A percentile compares a stretch with the other conserved stretches of the same genome.
Evolutionary conservation across 225 moss, liverwort and hornwort genomes (phyloP).

Genomic region (Anthoceros angustus): DNA sequence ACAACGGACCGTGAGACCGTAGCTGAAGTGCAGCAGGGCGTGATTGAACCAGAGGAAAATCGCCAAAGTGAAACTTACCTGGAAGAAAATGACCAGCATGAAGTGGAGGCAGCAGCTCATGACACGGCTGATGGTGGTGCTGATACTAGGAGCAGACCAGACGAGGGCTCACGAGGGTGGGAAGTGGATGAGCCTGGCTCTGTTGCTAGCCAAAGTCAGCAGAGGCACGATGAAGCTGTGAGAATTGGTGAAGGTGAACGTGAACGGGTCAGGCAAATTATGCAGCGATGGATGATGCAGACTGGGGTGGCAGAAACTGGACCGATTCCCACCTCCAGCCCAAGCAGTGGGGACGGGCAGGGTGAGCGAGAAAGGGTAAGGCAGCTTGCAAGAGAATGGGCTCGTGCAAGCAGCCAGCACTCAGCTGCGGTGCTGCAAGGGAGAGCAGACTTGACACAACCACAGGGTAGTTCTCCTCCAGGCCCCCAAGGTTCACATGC

Average conservation of each 20-base stretch:
- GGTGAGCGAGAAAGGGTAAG: conserved; percentile 58
- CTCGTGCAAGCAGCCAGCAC: conserved; percentile 34
- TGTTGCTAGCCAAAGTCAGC: not conserved
- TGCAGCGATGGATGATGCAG: conserved; percentile 50
- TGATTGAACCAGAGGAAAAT: not conserved
- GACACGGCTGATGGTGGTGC: not conserved
- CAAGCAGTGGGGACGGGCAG: conserved; percentile 34
- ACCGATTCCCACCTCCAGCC: conserved; percentile 18
- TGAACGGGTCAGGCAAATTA: conserved; percentile 53
- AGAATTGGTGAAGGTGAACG: conserved; percentile 23
- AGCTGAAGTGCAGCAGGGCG: not conserved
- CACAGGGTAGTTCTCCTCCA: conserved; percentile 6
- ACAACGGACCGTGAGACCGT: conserved; percentile 1
- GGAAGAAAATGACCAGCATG: not conserved
- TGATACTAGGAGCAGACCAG: not conserved
- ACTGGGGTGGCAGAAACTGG: conserved; percentile 30
- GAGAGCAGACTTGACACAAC: conserved; percentile 11
- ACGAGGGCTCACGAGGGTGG: not conserved
- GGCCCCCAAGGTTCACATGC: conserved; percentile 3
- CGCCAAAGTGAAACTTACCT: not conserved
- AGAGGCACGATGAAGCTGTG: not conserved
- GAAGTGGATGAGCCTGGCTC: not conserved
- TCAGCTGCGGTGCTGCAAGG: conserved; percentile 11
- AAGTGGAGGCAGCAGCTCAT: not conserved
- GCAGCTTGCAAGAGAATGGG: conserved; percentile 55